These are phyloP conservation scores for Nyssa sinensis DNA, from an alignment of 148 eudicot genomes.

Conservation along the genomic window DNA sequence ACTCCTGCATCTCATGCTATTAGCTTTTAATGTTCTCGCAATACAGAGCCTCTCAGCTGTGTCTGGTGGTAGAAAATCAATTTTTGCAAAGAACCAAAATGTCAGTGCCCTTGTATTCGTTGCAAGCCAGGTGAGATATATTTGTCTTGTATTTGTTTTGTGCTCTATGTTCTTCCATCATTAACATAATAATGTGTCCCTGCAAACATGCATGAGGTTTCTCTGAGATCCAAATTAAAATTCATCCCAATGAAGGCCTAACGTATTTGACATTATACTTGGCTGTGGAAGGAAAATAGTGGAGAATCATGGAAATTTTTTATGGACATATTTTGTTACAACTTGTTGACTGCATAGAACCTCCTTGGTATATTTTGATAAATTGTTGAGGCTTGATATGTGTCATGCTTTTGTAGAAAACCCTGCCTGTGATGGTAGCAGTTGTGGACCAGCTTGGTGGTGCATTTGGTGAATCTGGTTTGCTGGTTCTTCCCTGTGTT, in stretches of 20 bases:
- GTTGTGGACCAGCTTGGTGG: constrained; percentile 91
- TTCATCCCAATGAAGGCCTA: not conserved
- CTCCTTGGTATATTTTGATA: not conserved
- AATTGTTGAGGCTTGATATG: not conserved
- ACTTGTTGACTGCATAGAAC: not conserved
- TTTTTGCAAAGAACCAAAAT: constrained; percentile 66
- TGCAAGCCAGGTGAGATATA: constrained; percentile 76
- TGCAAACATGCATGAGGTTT: not conserved
- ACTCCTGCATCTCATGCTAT: constrained; percentile 59
- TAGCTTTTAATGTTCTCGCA: constrained; percentile 71
- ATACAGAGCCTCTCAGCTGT: constrained; percentile 51
- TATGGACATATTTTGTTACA: no score
- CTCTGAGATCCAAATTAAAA: not conserved
- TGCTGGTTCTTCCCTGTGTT: constrained; percentile 90
- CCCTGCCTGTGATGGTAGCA: constrained; percentile 82
- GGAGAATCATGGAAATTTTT: no score
- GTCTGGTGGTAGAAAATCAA: constrained; percentile 68
- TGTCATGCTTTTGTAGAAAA: constrained; percentile 56
- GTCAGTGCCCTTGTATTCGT: constrained; percentile 72
- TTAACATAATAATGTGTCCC: not conserved
- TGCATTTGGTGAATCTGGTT: constrained; percentile 80
- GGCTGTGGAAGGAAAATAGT: no score
- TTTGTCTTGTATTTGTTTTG: no score
- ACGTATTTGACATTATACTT: no score
- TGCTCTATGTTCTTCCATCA: not conserved